Evolutionary conservation across 2,329 filamentous ascomycete genomes (phyloP).

Genomic region (Fonsecaea pugnacius): DNA sequence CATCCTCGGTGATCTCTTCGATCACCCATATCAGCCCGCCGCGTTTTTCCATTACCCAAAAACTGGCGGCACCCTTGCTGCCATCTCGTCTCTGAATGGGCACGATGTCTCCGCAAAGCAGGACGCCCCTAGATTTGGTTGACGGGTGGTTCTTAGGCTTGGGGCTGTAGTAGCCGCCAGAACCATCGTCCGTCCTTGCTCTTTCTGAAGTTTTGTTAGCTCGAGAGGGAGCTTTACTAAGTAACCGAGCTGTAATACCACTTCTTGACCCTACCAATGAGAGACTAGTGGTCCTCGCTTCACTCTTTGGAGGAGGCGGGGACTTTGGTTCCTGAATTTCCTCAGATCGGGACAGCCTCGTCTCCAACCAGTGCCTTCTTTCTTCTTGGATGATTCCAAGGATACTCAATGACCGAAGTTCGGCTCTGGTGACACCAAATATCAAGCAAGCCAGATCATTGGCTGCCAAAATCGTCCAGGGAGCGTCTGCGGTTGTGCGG

Average conservation of each 20-base stretch:
- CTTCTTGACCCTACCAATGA: conserved; percentile 67
- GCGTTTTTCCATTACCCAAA: conserved; percentile 98
- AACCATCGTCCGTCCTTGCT: conserved; percentile 64
- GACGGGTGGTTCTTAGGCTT: conserved; percentile 66
- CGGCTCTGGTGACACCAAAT: conserved; percentile 98
- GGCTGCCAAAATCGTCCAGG: conserved; percentile 94
- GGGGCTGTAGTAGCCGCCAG: conserved; percentile 48
- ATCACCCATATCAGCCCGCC: conserved; percentile 95
- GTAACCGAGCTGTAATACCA: conserved; percentile 82
- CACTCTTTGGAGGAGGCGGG: conserved; percentile 33
- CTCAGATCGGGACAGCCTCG: conserved; percentile 66
- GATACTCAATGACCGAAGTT: conserved; percentile 93
- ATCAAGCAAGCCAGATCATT: conserved; percentile 96
- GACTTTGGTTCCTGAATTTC: conserved; percentile 27
- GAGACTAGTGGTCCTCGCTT: conserved; percentile 41
- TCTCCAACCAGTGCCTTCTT: conserved; percentile 83
- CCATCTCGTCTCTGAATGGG: conserved; percentile 97
- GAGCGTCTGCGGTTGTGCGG: conserved; percentile 85
- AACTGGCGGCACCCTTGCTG: conserved; percentile 83
- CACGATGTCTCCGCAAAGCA: conserved; percentile 96
- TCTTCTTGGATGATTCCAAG: conserved; percentile 92
- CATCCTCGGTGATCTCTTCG: conserved; percentile 95
- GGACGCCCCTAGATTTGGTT: conserved; percentile 80
- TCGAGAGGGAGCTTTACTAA: conserved; percentile 77
- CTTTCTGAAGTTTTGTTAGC: conserved; percentile 50